A percentile compares a stretch with the other conserved stretches of the same genome.
Evolutionary conservation across 2,329 filamentous ascomycete species (phyloP).

Genomic region (Epichloe coenophiala): DNA sequence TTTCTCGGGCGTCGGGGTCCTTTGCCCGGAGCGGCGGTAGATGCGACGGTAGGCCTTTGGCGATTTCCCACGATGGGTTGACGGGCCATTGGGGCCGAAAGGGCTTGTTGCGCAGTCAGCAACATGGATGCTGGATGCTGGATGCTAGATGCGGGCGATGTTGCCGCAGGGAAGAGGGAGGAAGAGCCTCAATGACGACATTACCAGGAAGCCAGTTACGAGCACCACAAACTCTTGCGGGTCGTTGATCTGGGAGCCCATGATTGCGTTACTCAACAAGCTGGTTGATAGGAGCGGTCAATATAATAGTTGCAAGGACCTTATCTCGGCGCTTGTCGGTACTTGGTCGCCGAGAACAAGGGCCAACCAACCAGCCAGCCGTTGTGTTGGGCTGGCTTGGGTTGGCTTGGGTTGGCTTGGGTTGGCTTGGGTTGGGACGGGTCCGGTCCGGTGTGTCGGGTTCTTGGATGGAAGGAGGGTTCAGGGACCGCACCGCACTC

Average conservation of each 20-base stretch:
- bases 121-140: neutral
- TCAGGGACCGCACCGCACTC: too few relatives aligned
- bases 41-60: conserved; percentile 49
- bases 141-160: too few relatives aligned
- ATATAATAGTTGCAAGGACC: too few relatives aligned
- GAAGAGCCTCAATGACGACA: conserved; percentile 12
- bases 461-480: too few relatives aligned
- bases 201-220: conserved; percentile 49
- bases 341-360: too few relatives aligned
- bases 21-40: conserved; percentile 40
- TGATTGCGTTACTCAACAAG: conserved; percentile 5
- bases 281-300: neutral
- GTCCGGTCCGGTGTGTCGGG: too few relatives aligned
- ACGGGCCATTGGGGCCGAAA: conserved; percentile 58
- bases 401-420: too few relatives aligned
- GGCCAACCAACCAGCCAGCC: too few relatives aligned
- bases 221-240: conserved; percentile 42
- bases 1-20: conserved; percentile 18
- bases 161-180: neutral
- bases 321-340: too few relatives aligned
- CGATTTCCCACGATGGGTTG: conserved; percentile 76
- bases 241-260: conserved; percentile 23
- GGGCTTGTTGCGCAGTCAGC: conserved; percentile 30
- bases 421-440: too few relatives aligned
- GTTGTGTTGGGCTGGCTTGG: too few relatives aligned